Evolutionary conservation across 2,329 filamentous ascomycete genomes (phyloP).

Genomic region (Penicillium italicum): DNA sequence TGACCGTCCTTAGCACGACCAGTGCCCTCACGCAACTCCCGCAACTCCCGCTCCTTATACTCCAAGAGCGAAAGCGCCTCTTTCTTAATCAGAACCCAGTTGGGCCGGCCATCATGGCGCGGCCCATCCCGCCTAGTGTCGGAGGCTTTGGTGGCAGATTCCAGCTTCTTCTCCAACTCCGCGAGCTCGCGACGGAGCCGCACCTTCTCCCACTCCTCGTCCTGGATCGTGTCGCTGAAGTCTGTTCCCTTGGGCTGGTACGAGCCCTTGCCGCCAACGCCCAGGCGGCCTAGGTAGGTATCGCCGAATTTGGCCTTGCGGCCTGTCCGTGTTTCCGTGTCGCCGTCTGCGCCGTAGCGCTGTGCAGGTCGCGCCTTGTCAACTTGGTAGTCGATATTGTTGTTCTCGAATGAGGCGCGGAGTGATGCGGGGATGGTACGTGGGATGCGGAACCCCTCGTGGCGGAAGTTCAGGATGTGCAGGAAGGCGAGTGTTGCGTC

Average conservation of each 20-base stretch:
- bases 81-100: conserved; percentile 86
- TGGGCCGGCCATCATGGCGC: conserved; percentile 66
- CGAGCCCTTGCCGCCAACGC: conserved; percentile 67
- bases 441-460: conserved; percentile 92
- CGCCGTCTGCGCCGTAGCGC: conserved; percentile 74
- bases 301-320: conserved; percentile 97
- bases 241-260: conserved; percentile 85
- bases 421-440: conserved; percentile 88
- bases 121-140: conserved; percentile 56
- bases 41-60: conserved; percentile 77
- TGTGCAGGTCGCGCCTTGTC: conserved; percentile 69
- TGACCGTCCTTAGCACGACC: conserved; percentile 60
- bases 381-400: conserved; percentile 93
- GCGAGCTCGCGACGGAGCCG: conserved; percentile 86
- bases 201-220: conserved; percentile 96
- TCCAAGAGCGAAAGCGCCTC: conserved; percentile 92
- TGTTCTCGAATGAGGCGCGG: conserved; percentile 86
- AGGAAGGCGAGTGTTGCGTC: conserved; percentile 92
- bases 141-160: conserved; percentile 71
- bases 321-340: conserved; percentile 77
- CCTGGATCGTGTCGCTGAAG: conserved; percentile 78
- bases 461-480: conserved; percentile 92
- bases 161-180: conserved; percentile 84
- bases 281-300: conserved; percentile 87
- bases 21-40: conserved; percentile 65